Base-by-base conservation (phyloP, 306 rosid genomes). In the Coriaria nepalensis region DNA sequence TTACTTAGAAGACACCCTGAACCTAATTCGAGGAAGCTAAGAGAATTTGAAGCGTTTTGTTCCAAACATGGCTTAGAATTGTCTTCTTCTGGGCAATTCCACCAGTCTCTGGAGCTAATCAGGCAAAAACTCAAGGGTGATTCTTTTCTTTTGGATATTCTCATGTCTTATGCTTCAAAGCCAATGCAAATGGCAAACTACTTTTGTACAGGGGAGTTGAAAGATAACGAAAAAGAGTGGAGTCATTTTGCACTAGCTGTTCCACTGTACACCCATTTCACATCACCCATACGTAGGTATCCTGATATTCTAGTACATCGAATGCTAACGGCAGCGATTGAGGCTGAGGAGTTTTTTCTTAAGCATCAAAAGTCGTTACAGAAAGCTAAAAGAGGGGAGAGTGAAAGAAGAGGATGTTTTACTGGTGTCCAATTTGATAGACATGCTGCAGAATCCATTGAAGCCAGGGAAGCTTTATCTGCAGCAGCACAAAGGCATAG, bases 241-340 rank as follows among this genome's bases (percentile, higher is more conserved):
- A 76, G 73, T 58, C 94, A 85, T 66, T 90, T 84, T 56, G 82
- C 85, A 9, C 72, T 90, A 62, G 82, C 87, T 37, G 77, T 81
- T 53, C 93, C 94, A 38, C 40, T 66, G 20, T 90, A 90, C 71
- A 85, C 95, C 50, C 98, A 90, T 71, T 85, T 90, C 65, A 90
- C 94, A 6, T 81, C 95, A 32, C 95, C 95, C 45, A 53, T 90
- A 50, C 94, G 92, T 6, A 78, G 92, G 35, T 90, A 90, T 77
- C 76, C 98, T n/a, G 98, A 90, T 79, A 81, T 90, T 47, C 52
- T 90, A 37, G 92, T 90, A 48, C 98, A 90, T 56, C 84, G 98
- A 53, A 74, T 65, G 8, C 76, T 90, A 37, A 87, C 85, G 50
- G 90, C 95, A 13, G 67, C 53, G 43, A 35, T 90, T 52, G 98